Evolutionary conservation across 495 filamentous ascomycete species (phyloP), one percentile per base, ranked within the genome.

Genomic region (Cercophora newfieldiana): DNA sequence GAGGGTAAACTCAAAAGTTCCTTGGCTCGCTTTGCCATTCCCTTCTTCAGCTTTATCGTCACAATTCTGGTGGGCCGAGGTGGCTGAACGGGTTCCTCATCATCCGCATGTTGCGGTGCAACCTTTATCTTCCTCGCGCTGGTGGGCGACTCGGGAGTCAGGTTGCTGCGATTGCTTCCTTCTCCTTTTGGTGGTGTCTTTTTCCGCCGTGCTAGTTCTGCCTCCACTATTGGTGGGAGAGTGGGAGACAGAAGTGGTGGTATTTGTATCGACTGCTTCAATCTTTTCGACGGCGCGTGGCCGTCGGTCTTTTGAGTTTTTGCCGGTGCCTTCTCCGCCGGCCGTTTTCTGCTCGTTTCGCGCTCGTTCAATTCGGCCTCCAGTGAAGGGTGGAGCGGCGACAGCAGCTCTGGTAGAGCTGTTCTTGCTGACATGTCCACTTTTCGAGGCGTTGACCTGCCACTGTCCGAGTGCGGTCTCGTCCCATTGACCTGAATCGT

Each of bases 231-330:
- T 0, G 79, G 71, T 0, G 81, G 81, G 8, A 84, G 69, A 3
- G 81, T 84, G 5, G 81, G 81, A 7, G 81, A 84, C 7, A 84
- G 75, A 18, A 84, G 74, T 3, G 72, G 68, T 7, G 80, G 81
- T n/a, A 83, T 69, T 25, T 58, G 60, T 21, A 72, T 6, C 0
- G 65, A 44, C 19, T 66, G 67, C 63, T 74, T 80, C 25, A 66
- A 69, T 57, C 76, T 78, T 69, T 77, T 81, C 19, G 70, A 24
- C 18, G 37, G 37, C 37, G 37, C 10, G 37, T n/a, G n/a, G n/a
- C 56, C 59, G 7, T 71, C 70, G 1, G 61, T 28, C 48, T 73
- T 75, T 24, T 53, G 37, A 0, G 65, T 3, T 33, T 66, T 72
- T n/a, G 70, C 67, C 6, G 72, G 69, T 4, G 72, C 71, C 56